Conservation (phyloP, 1,284 basidiomycete genomes). For the Caloboletus inedulis region DNA sequence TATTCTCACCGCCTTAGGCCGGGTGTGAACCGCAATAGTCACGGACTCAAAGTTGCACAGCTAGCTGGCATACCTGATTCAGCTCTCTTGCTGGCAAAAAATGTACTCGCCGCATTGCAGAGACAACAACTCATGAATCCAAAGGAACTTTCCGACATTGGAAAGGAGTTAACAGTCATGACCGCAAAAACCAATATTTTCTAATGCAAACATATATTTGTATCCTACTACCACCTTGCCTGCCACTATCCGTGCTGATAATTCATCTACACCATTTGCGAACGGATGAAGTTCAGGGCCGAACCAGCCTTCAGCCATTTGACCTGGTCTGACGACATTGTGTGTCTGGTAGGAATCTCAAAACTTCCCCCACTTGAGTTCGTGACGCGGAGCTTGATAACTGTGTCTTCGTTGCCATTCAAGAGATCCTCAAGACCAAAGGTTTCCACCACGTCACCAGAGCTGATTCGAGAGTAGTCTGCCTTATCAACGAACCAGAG, state of each 20-base stretch:
- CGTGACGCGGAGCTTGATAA: slow-evolving; percentile 68
- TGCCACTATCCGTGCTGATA: neutral
- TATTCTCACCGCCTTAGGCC: slow-evolving; percentile 81
- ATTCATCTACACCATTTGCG: slow-evolving; percentile 38
- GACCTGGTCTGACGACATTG: slow-evolving; percentile 85
- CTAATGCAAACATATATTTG: slow-evolving; percentile 7
- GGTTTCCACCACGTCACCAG: slow-evolving; percentile 58
- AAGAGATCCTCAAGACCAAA: slow-evolving; percentile 44
- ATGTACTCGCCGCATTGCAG: slow-evolving; percentile 45
- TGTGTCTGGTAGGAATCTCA: slow-evolving; percentile 76
- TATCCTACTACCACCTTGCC: neutral
- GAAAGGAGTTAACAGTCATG: slow-evolving; percentile 19
- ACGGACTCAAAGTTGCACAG: slow-evolving; percentile 89
- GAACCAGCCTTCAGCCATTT: slow-evolving; percentile 86
- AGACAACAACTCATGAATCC: slow-evolving; percentile 20
- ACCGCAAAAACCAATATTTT: neutral
- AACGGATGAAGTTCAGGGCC: slow-evolving; percentile 81
- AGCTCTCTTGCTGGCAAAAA: slow-evolving; percentile 57
- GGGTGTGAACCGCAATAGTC: slow-evolving; percentile 89
- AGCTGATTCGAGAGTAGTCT: slow-evolving; percentile 80
- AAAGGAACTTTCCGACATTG: slow-evolving; percentile 28
- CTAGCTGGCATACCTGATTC: slow-evolving; percentile 80
- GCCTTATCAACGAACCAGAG: slow-evolving; percentile 86
- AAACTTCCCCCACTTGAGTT: slow-evolving; percentile 63
- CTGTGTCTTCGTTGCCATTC: slow-evolving; percentile 47